Evolutionary conservation across 176 grass and related monocot species (phyloP).

Genomic region (Ensete ventricosum): DNA sequence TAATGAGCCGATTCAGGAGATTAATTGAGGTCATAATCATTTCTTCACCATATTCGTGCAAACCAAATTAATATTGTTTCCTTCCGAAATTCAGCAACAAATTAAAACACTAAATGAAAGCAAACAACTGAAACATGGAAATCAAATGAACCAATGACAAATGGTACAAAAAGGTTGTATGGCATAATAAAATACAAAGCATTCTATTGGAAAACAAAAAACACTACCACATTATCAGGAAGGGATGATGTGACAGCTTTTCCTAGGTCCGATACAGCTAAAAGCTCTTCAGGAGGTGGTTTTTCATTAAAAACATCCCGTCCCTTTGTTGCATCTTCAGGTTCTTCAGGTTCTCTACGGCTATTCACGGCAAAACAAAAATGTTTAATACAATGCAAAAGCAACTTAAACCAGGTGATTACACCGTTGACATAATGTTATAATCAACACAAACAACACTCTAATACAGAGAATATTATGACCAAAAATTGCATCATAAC

Average conservation of each 20-base stretch:
- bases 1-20: neutral
- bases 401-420: neutral
- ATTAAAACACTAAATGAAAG: neutral
- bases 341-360: constrained; percentile 87
- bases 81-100: neutral
- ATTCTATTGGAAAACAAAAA: neutral
- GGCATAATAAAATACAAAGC: neutral
- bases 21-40: neutral
- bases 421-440: neutral
- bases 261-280: constrained; percentile 81
- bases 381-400: constrained; percentile 9
- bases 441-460: neutral
- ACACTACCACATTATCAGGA: constrained; percentile 76
- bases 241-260: constrained; percentile 77
- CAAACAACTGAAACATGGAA: neutral
- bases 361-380: constrained; percentile 34
- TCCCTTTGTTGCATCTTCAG: constrained; percentile 97
- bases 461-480: neutral
- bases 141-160: neutral
- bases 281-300: constrained; percentile 92
- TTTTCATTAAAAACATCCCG: constrained; percentile 99
- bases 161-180: neutral
- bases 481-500: neutral
- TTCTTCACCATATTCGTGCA: neutral
- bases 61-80: neutral